phyloP scores from a whole-genome alignment of 495 filamentous ascomycete genomes.

The Penicillium coprophilum region DNA sequence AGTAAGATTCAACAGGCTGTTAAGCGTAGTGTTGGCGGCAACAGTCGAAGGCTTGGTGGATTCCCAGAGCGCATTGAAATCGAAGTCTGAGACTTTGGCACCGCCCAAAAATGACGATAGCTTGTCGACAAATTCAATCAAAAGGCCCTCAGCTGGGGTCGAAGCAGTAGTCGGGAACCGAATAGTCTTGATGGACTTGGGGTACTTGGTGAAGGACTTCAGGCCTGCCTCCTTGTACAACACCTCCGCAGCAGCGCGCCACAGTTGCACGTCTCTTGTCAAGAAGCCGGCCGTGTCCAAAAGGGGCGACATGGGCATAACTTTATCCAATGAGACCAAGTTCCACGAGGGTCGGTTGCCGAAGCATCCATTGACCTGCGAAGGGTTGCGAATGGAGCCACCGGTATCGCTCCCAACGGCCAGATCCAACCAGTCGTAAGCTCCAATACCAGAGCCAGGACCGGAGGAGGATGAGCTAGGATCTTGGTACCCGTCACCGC shows the following conservation, averaged over 20 bases:
- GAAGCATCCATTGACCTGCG: background rate
- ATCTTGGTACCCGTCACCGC: conserved; percentile 44
- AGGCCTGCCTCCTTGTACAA: background rate
- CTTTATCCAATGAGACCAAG: background rate
- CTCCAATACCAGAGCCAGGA: conserved; percentile 34
- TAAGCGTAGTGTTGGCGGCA: background rate
- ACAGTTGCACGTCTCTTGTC: background rate
- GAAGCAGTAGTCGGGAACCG: background rate
- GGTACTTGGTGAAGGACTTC: background rate
- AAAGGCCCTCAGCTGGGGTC: background rate
- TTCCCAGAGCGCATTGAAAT: background rate
- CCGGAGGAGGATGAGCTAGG: conserved; percentile 40
- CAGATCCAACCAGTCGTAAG: conserved; percentile 44
- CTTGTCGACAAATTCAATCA: background rate
- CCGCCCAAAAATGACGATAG: background rate
- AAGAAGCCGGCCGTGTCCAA: background rate
- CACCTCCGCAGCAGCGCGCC: background rate
- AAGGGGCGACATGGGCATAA: background rate
- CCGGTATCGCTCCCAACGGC: conserved; percentile 49
- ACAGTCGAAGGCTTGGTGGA: background rate
- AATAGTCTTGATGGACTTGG: background rate
- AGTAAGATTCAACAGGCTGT: background rate
- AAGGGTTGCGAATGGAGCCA: conserved; percentile 23
- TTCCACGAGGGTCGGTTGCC: background rate
- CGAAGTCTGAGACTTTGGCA: background rate